Conservation (phyloP, 495 filamentous ascomycete species). For the Sphaerosporella brunnea region DNA sequence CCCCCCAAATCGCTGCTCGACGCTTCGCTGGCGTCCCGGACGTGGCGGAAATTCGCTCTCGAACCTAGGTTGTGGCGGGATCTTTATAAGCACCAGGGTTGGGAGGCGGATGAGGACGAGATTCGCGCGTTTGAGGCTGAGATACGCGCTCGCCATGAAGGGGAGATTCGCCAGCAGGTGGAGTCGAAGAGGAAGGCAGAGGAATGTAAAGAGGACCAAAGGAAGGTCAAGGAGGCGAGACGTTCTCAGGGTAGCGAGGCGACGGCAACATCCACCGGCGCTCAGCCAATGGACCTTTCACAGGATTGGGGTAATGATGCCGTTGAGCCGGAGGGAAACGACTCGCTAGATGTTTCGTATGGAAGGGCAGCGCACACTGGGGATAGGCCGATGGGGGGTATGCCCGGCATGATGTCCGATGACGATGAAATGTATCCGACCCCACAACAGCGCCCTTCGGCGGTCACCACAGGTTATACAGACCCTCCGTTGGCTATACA, state of each 20-base stretch:
- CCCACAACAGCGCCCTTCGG: conserved; percentile 6
- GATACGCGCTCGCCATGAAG: conserved; percentile 29
- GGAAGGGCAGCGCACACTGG: background rate
- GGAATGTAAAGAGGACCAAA: conserved; percentile 10
- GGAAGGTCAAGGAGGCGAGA: conserved; percentile 15
- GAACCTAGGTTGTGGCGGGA: conserved; percentile 75
- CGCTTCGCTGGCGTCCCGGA: conserved; percentile 56
- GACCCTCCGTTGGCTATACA: conserved; percentile 22
- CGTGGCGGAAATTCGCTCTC: conserved; percentile 65
- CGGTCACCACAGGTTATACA: conserved; percentile 15
- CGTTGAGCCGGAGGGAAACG: background rate
- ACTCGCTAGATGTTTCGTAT: background rate
- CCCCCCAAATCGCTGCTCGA: conserved; percentile 56
- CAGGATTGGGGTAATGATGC: conserved; percentile 12
- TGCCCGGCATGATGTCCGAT: conserved; percentile 7
- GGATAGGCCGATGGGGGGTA: background rate
- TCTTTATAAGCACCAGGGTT: conserved; percentile 68
- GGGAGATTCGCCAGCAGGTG: conserved; percentile 10
- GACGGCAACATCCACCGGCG: background rate
- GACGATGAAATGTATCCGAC: conserved; percentile 22
- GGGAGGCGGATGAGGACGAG: conserved; percentile 51
- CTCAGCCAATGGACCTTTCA: conserved; percentile 15
- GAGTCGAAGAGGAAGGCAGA: conserved; percentile 2
- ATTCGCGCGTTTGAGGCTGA: conserved; percentile 50
- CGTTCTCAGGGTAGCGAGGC: conserved; percentile 6